Base-by-base conservation (phyloP, 1,284 basidiomycete genomes). In the Singerocomus rubriflavus region DNA sequence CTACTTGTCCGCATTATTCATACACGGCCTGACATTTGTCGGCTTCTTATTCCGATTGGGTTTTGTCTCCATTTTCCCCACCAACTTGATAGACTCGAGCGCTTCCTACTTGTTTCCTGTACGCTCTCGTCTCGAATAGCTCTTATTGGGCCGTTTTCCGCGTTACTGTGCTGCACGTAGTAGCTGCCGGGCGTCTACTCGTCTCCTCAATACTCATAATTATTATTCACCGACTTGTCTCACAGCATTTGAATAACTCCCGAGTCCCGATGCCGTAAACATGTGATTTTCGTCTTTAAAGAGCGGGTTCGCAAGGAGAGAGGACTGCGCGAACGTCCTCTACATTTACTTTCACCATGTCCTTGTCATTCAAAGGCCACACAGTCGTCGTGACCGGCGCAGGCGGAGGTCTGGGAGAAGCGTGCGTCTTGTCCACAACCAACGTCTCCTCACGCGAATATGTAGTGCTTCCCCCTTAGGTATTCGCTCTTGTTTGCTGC, bases 311-410 rank as follows among this genome's bases (percentile, higher is more conserved):
- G 10, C 36, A 14, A 14, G 11, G 2, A 8, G 36, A 37, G 13
- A 25, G 12, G 13, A 25, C 14, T n/a, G 33, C 21, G 21, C 21
- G 21, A 21, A 21, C 21, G 21, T 21, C 21, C 21, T 21, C 21
- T 21, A 21, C 21, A 2, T 21, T 21, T 21, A 21, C 21, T 21
- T 21, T 21, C 21, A 48, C n/a, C 44, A 69, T 64, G 60, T 58
- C 71, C 43, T 69, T 91, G 25, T 87, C 85, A 6, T 98, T 96
- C 81, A 89, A 93, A 73, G 89, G 88, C 58, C 91, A 97, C 55
- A 94, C 93, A 34, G 91, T 95, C 58, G 81, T 99, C 60, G 76
- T 99, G 57, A 99, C 97, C 43, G 97, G 97, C 51, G 95, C 93
- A 48, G 97, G 97, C 31, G 93, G 93, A 56, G 96, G 97, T 33